phyloP scores from a whole-genome alignment of 441 rosid species.

The Brassica balearica region DNA sequence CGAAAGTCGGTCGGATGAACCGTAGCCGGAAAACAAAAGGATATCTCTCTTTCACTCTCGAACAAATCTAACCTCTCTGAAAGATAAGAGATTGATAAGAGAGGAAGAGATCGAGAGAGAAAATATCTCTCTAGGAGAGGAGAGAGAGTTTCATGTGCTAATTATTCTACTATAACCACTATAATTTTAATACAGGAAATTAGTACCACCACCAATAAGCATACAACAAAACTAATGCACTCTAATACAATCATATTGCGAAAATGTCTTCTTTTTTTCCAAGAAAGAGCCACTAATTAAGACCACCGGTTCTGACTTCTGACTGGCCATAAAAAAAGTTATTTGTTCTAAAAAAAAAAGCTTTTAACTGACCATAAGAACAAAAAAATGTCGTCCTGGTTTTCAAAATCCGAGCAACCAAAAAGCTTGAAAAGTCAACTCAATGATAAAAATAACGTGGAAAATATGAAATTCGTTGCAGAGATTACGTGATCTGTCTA shows the following conservation, averaged over 20 bases:
- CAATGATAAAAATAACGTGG: conserved; percentile 29
- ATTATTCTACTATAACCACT: background rate
- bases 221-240: background rate
- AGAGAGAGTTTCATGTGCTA: too few species aligned
- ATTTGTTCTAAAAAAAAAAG: background rate
- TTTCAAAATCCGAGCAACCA: background rate
- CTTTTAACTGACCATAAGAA: background rate
- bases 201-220: background rate
- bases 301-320: background rate
- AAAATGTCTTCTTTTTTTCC: background rate
- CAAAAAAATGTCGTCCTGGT: background rate
- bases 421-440: conserved; percentile 33
- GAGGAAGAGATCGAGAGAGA: too few species aligned
- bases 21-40: too few species aligned
- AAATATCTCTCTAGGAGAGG: too few species aligned
- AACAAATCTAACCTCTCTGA: too few species aligned
- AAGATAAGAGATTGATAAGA: too few species aligned
- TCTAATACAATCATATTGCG: background rate
- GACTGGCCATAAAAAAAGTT: background rate
- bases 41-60: too few species aligned
- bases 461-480: conserved; percentile 24
- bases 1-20: too few species aligned
- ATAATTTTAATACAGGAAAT: background rate
- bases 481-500: conserved; percentile 28
- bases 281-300: background rate